Conservation (phyloP, 768 basidiomycete genomes). For the Heimioporus sp. region DNA sequence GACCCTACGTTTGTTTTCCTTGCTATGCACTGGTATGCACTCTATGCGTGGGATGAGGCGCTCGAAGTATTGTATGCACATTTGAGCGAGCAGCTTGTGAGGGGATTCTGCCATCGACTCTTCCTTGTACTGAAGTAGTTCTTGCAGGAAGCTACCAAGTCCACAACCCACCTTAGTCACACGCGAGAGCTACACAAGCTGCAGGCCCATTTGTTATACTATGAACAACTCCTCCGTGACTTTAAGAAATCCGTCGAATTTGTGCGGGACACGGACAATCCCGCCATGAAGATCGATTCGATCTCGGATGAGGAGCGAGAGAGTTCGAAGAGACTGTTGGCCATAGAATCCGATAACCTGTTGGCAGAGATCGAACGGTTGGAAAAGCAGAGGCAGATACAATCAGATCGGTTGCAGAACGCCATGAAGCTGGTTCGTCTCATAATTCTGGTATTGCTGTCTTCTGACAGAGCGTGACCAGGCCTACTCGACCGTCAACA, state of each 20-base stretch:
- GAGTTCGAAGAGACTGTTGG: slow-evolving; percentile 9
- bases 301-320: slow-evolving; percentile 9
- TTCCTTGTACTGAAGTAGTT: background rate
- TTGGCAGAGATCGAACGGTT: slow-evolving; percentile 45
- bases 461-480: slow-evolving; percentile 18
- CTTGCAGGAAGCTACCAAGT: slow-evolving; percentile 43
- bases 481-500: slow-evolving; percentile 62
- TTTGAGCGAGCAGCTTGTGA: slow-evolving; percentile 45
- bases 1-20: slow-evolving; percentile 36
- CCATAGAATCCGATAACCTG: slow-evolving; percentile 19
- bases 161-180: slow-evolving; percentile 36
- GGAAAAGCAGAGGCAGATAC: slow-evolving; percentile 25
- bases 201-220: slow-evolving; percentile 57
- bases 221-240: slow-evolving; percentile 52
- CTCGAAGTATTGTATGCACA: slow-evolving; percentile 51
- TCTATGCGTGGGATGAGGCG: slow-evolving; percentile 63
- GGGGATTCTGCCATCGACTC: background rate
- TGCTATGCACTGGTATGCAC: slow-evolving; percentile 53
- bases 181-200: slow-evolving; percentile 56
- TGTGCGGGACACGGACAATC: slow-evolving; percentile 48
- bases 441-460: background rate
- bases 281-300: slow-evolving; percentile 35
- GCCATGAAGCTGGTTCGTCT: slow-evolving; percentile 30
- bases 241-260: slow-evolving; percentile 53
- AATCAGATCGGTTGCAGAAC: slow-evolving; percentile 30